These are phyloP conservation scores for Globisporangium perplexum DNA, from an alignment of 352 stramenopile genomes.

Conservation along the genomic window DNA sequence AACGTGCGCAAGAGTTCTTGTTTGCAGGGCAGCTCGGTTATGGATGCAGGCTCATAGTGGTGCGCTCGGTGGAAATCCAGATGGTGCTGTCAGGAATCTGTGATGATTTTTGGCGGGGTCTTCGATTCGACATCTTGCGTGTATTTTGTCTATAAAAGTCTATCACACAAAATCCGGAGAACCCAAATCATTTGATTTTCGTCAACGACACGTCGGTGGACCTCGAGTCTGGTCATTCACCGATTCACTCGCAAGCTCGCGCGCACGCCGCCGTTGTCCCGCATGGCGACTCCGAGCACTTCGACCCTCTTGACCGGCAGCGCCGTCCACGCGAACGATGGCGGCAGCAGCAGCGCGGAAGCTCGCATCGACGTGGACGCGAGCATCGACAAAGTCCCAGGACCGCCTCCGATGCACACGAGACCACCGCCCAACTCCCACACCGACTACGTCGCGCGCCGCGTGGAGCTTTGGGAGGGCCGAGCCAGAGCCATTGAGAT, in stretches of 20 bases:
- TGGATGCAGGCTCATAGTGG: too few relatives aligned
- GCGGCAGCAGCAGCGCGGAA: background rate
- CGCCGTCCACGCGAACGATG: background rate
- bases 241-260: background rate
- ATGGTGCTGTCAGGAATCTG: too few relatives aligned
- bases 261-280: background rate
- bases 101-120: too few relatives aligned
- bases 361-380: background rate
- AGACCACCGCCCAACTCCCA: background rate
- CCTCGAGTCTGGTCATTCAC: too few relatives aligned
- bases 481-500: background rate
- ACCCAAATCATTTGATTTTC: too few relatives aligned
- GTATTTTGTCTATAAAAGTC: too few relatives aligned
- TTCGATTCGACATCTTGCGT: too few relatives aligned
- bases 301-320: background rate
- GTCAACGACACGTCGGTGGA: too few relatives aligned
- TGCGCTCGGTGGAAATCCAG: too few relatives aligned
- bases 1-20: too few relatives aligned
- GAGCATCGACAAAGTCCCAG: slow-evolving; percentile 1
- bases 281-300: background rate
- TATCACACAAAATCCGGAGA: too few relatives aligned
- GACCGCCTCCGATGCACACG: background rate
- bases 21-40: too few relatives aligned
- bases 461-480: background rate
- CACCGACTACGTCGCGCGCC: background rate